phyloP scores from a whole-genome alignment of 768 basidiomycete genomes.

The Rickenella mellea region DNA sequence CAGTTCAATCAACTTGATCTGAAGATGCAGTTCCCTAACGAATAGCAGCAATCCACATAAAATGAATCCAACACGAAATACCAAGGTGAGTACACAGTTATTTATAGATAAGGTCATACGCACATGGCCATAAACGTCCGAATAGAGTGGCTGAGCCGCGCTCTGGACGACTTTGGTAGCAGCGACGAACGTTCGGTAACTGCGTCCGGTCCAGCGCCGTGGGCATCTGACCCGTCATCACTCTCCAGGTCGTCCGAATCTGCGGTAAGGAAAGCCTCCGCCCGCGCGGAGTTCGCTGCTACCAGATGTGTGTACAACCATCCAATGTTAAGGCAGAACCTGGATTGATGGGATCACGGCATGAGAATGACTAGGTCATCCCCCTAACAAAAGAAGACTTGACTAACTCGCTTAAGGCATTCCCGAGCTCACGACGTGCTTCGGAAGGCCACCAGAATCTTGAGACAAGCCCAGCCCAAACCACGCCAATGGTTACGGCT shows the following conservation, averaged over 20 bases:
- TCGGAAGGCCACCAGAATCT: slow-evolving; percentile 95
- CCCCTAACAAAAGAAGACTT: slow-evolving; percentile 2
- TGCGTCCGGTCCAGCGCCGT: slow-evolving; percentile 8
- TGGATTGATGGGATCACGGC: slow-evolving; percentile 27
- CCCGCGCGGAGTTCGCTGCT: slow-evolving; percentile 58
- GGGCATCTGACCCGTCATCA: slow-evolving; percentile 5
- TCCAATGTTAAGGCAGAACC: slow-evolving; percentile 87
- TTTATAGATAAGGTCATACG: slow-evolving; percentile 12
- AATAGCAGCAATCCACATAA: neutral
- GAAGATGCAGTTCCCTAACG: slow-evolving; percentile 94
- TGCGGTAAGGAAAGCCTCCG: slow-evolving; percentile 7
- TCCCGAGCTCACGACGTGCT: slow-evolving; percentile 79
- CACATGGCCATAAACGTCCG: slow-evolving; percentile 92
- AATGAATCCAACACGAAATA: neutral
- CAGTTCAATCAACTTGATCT: slow-evolving; percentile 81
- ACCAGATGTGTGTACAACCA: slow-evolving; percentile 94
- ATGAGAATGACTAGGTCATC: slow-evolving; percentile 4
- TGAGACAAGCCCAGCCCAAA: slow-evolving; percentile 85
- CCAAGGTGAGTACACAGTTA: neutral
- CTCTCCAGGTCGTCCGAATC: slow-evolving; percentile 1
- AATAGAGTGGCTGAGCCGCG: slow-evolving; percentile 52
- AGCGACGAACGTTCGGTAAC: slow-evolving; percentile 23
- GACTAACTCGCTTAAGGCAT: slow-evolving; percentile 77
- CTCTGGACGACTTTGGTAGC: slow-evolving; percentile 24
- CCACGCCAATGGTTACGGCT: slow-evolving; percentile 75